Base-by-base conservation (phyloP, 192 early-diverging fungal species). In the Entomortierella beljakovae region DNA sequence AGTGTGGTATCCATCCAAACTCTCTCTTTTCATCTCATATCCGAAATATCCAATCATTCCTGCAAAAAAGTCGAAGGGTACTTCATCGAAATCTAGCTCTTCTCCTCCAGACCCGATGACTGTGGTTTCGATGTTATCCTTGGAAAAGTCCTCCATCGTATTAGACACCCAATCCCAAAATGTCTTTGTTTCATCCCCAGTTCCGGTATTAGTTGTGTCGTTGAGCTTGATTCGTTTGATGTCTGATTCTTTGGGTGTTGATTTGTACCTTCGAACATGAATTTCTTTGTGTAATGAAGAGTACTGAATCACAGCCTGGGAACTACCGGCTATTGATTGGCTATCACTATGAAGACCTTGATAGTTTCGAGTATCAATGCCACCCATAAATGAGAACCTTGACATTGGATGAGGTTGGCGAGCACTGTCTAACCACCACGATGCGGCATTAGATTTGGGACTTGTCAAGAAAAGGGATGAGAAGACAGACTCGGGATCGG, bases 11-110 rank as follows among this genome's bases (percentile, higher is more conserved):
- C 84, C 85, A 0, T 85, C 74, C 70, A 96, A 34, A 57, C 86
- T 86, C 71, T 98, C 97, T 32, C 84, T 61, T 61, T 95, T 95
- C 94, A 99, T 94, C 63, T 97, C 97, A 77, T 99, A 99, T 0
- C 94, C 95, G 83, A 97, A 91, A 70, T 93, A 94, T 0, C 97
- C 97, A 0, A 96, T 82, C 81, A 96, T 84, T 0, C 97, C 97
- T 55, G 94, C 89, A n/a, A 86, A 79, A 61, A 98, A 98, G 43
- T 77, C 84, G 55, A 88, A 83, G 0, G 82, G 71, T 0, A 67
- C 62, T 50, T 51, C 29, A 0, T 68, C 69, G 57, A 65, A 33
- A 49, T 79, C 38, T 22, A 42, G 25, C 61, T 46, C 33, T 20
- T 57, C 48, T 23, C 75, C 69, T n/a, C 58, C n/a, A 29, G 71